Base-by-base conservation (phyloP, 1,139 yeast genomes). In the Suhomyces taliae region DNA sequence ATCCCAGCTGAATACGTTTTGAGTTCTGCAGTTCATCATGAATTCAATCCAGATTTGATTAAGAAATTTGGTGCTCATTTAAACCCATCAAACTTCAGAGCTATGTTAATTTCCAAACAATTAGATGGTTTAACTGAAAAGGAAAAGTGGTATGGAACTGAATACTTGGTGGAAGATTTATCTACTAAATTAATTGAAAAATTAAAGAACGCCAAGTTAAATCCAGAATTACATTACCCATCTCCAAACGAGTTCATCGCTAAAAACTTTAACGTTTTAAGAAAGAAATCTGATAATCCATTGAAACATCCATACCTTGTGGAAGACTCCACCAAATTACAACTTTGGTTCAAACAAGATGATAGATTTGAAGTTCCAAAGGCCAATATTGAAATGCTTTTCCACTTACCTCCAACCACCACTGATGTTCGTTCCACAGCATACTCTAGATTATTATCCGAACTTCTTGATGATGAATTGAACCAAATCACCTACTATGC, bases 91-190 rank as follows among this genome's bases (percentile, higher is more conserved):
- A 90, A 87, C 57, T 79, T 86, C 54, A 76, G 91, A 53, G 72
- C 82, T 8, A 71, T 78, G 34, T 63, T 91, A 37, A 72, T 84
- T 8, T 77, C 87, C 0, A 82, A 79, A 54, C 66, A 67, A 7
- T 65, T 79, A 31, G 62, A 68, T 4, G 61, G 55, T 3, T 69
- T 78, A 32, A 67, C 72, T 42, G 53, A 67, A 19, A 72, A 58
- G 12, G 99, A 93, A 64, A 74, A 81, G 58, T 91, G 97, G 97
- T 93, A 93, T 60, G 97, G 96, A 6, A 90, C 98, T 0, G 86
- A 87, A 54, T 88, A 90, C 60, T 68, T 79, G 3, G 66, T 77
- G 39, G 74, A 70, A 15, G 69, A 72, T 12, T 63, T 89, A 26
- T 69, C 81, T 2, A 37, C 54, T 0, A 67, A 66, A 0, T 66